Percentiles rank a stretch among this genome's conserved stretches.
Evolutionary conservation across 2,329 filamentous ascomycete genomes (phyloP).

Genomic region (Fonsecaea monophora): DNA sequence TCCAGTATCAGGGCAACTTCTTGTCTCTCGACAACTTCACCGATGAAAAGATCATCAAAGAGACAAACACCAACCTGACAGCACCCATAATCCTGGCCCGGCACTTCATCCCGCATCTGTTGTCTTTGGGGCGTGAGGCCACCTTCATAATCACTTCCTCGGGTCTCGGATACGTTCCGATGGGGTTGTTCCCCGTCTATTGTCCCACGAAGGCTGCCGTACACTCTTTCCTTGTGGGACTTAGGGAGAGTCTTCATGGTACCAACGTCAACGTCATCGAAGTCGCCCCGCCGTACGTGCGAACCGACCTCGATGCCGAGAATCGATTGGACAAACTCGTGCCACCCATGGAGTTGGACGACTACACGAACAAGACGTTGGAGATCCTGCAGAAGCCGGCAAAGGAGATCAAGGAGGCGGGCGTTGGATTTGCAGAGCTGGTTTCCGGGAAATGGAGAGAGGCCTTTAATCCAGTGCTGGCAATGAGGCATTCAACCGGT

Average conservation of each 20-base stretch:
- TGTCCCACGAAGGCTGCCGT: slow-evolving; percentile 46
- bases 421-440: slow-evolving; percentile 42
- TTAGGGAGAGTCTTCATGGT: slow-evolving; percentile 42
- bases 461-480: slow-evolving; percentile 25
- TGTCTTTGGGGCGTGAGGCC: slow-evolving; percentile 28
- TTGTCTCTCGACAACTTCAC: slow-evolving; percentile 39
- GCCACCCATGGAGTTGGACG: slow-evolving; percentile 44
- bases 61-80: slow-evolving; percentile 43
- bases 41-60: slow-evolving; percentile 36
- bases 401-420: slow-evolving; percentile 43
- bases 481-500: slow-evolving; percentile 10
- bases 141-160: slow-evolving; percentile 44
- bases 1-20: slow-evolving; percentile 40
- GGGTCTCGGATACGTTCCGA: slow-evolving; percentile 43
- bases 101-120: slow-evolving; percentile 42
- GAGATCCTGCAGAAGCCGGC: slow-evolving; percentile 38
- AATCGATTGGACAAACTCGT: slow-evolving; percentile 40
- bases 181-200: slow-evolving; percentile 45
- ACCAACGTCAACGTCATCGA: slow-evolving; percentile 47
- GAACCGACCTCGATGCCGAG: slow-evolving; percentile 45
- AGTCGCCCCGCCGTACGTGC: slow-evolving; percentile 48
- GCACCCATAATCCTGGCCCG: slow-evolving; percentile 43
- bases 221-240: slow-evolving; percentile 42
- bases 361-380: slow-evolving; percentile 45
- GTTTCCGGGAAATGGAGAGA: slow-evolving; percentile 34